Evolutionary conservation across 2,329 filamentous ascomycete species (phyloP), one percentile per base, ranked within the genome.

Genomic region (Colletotrichum australisinense): DNA sequence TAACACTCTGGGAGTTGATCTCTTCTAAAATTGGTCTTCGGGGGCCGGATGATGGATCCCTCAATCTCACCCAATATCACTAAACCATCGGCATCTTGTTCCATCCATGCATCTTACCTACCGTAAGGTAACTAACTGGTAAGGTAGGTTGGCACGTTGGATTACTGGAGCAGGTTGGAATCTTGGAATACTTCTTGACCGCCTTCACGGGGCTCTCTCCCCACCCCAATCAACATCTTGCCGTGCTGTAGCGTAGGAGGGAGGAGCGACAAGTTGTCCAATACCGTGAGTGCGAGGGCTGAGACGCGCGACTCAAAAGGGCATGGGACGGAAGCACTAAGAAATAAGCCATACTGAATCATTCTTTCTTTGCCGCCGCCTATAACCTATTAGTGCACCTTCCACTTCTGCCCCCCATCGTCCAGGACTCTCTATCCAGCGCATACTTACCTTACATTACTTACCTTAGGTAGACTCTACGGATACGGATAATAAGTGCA

Each of bases 311-410:
- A 35, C 57, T 57, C 42, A 59, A 60, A 67, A 22, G 38, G 42
- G 63, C 52, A 69, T 66, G 24, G 42, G 28, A 67, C 16, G 62
- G 55, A 67, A 46, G n/a, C 55, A 42, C 63, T 67, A 55, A 66
- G 63, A 26, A 66, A 60, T 32, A 49, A 52, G 42, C 42, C 68
- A 46, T 24, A 53, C 68, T 53, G 32, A 67, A 56, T 22, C 24
- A 46, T 57, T 42, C 42, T 59, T 55, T 59, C 63, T 53, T 55
- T 28, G n/a, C 53, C 30, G 28, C 66, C 59, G 67, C 56, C 52
- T 67, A 62, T 42, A 53, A 38, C 32, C 53, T 28, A n/a, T 42
- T 42, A 42, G 38, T 42, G 38, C 38, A 42, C 19, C 42, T 49
- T 49, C 42, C 19, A n/a, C 42, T 49, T 49, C 42, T 49, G 16